Evolutionary conservation across 129 eudicot genomes (phyloP).

Genomic region (Smallanthus sonchifolius): DNA sequence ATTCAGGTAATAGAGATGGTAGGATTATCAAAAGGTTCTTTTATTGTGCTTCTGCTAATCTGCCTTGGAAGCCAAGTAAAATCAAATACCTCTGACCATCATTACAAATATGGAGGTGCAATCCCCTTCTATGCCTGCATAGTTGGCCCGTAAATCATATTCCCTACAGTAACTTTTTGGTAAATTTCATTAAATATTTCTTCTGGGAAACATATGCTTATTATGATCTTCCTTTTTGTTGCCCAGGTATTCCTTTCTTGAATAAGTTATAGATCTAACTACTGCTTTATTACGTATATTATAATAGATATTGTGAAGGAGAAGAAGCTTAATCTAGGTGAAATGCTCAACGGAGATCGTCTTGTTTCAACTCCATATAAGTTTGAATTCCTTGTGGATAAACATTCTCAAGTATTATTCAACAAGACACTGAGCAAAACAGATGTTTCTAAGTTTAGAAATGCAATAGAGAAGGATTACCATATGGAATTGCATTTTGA

Average conservation of each 20-base stretch:
- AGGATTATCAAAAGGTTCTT: too few species aligned
- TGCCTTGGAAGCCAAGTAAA: too few species aligned
- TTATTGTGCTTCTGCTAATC: too few species aligned
- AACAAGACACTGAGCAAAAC: conserved; percentile 39
- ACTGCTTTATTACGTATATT: neutral
- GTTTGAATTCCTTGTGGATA: conserved; percentile 29
- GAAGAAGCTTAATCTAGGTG: conserved; percentile 38
- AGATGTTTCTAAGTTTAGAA: conserved; percentile 45
- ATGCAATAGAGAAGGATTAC: conserved; percentile 38
- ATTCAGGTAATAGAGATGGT: too few species aligned
- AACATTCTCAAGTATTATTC: conserved; percentile 37
- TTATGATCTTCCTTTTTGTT: conserved; percentile 32
- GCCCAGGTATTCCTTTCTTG: conserved; percentile 14
- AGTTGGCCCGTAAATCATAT: too few species aligned
- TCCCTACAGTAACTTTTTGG: too few species aligned
- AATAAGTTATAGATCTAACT: neutral
- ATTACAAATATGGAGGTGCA: too few species aligned
- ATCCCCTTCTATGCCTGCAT: too few species aligned
- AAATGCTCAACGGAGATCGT: conserved; percentile 46
- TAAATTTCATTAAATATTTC: neutral
- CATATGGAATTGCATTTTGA: conserved; percentile 58
- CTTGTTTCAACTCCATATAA: conserved; percentile 38
- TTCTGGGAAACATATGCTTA: conserved; percentile 38
- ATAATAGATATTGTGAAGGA: conserved; percentile 27
- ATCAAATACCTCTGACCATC: too few species aligned